Conservation (phyloP, 768 basidiomycete species). For the Amylocystis lapponica region DNA sequence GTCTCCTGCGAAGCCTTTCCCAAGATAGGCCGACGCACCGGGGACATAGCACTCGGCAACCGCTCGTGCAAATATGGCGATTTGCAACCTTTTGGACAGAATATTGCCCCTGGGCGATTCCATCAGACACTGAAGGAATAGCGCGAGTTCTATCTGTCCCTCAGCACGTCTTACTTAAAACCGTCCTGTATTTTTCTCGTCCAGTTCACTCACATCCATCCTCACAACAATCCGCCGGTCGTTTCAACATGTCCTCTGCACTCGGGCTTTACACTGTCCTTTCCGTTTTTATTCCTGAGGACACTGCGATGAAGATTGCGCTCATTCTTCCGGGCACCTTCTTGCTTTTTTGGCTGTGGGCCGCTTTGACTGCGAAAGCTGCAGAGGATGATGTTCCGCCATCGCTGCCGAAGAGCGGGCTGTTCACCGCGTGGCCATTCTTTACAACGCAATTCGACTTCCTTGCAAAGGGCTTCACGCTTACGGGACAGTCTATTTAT, state of each 20-base stretch:
- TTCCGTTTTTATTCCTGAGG: constrained; percentile 30
- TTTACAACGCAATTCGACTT: constrained; percentile 69
- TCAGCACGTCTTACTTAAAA: no score
- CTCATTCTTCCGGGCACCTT: constrained; percentile 29
- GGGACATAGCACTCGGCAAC: no score
- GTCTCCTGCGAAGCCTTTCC: no score
- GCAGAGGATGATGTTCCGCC: constrained; percentile 43
- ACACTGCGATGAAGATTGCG: constrained; percentile 27
- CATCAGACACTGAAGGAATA: no score
- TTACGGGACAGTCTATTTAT: constrained; percentile 59
- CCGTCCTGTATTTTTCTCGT: no score
- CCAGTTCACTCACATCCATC: no score
- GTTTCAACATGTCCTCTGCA: constrained; percentile 35
- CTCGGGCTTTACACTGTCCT: constrained; percentile 33
- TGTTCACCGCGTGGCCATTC: constrained; percentile 60
- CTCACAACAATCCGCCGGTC: no score
- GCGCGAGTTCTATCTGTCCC: no score
- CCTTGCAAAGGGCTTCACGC: constrained; percentile 63
- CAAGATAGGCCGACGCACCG: no score
- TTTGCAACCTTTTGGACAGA: no score
- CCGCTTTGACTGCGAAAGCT: constrained; percentile 27
- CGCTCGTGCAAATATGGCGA: no score
- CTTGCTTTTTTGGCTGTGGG: constrained; percentile 34
- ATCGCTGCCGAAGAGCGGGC: constrained; percentile 50
- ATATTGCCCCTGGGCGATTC: no score